Conservation (phyloP, 371 early-diverging fungal genomes). For the Rhizopus microsporus region DNA sequence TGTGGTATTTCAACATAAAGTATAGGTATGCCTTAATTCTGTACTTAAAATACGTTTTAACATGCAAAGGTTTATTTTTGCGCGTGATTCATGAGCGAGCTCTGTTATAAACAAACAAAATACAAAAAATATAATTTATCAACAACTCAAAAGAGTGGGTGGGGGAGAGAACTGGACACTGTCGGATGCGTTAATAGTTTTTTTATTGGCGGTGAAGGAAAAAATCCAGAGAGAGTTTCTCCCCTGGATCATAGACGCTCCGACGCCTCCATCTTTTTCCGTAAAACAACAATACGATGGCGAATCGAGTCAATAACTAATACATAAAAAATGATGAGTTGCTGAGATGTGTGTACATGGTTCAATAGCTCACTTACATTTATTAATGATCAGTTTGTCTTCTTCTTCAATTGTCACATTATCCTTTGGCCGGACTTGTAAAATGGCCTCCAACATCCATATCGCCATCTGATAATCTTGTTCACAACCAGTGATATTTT, state of each 20-base stretch:
- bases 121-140: too few species aligned
- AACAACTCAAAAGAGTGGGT: too few species aligned
- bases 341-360: neutral
- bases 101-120: neutral
- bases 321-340: conserved; percentile 4
- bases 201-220: conserved; percentile 14
- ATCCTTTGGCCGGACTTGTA: conserved; percentile 53
- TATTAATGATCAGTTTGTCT: conserved; percentile 56
- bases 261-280: conserved; percentile 34
- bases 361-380: conserved; percentile 48
- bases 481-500: conserved; percentile 69
- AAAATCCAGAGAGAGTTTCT: neutral
- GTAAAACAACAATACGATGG: conserved; percentile 42
- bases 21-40: too few species aligned
- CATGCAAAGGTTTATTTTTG: too few species aligned
- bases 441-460: conserved; percentile 77
- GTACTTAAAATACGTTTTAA: too few species aligned
- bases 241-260: conserved; percentile 10
- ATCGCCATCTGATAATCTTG: conserved; percentile 77
- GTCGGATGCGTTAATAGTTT: neutral
- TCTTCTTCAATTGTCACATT: conserved; percentile 58
- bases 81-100: neutral
- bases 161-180: too few species aligned
- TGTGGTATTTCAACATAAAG: too few species aligned
- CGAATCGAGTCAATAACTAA: conserved; percentile 53